Conservation (phyloP, 2,329 filamentous ascomycete species). For the Leptographium lundbergii region DNA sequence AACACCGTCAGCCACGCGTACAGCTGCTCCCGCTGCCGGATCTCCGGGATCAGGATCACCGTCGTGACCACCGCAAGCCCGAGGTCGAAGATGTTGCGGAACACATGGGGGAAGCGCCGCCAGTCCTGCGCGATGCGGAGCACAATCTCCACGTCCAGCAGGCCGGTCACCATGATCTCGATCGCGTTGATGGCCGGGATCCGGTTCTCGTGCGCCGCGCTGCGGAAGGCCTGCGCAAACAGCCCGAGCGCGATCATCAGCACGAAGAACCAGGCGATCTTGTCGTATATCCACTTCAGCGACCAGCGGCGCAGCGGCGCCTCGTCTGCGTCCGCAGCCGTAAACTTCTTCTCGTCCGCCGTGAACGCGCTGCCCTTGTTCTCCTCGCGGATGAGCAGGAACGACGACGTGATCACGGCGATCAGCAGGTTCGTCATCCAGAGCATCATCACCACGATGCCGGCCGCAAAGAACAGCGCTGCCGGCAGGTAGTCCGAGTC, state of each 20-base stretch:
- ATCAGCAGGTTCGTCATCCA: conserved; percentile 94
- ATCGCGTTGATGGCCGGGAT: conserved; percentile 54
- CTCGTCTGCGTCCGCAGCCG: conserved; percentile 25
- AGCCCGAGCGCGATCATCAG: conserved; percentile 67
- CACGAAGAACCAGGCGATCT: conserved; percentile 67
- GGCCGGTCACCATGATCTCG: conserved; percentile 63
- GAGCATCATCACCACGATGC: conserved; percentile 83
- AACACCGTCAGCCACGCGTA: conserved; percentile 90
- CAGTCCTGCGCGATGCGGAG: conserved; percentile 69
- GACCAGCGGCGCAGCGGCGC: conserved; percentile 25
- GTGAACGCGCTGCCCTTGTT: conserved; percentile 91
- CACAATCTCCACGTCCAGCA: conserved; percentile 72
- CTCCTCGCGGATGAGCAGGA: conserved; percentile 95
- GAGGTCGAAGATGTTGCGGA: conserved; percentile 70
- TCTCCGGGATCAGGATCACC: conserved; percentile 73
- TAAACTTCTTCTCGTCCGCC: conserved; percentile 44
- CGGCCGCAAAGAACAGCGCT: conserved; percentile 61
- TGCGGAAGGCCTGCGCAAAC: conserved; percentile 66
- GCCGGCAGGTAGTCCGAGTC: conserved; percentile 83
- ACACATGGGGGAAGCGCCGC: conserved; percentile 63
- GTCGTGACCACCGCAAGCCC: conserved; percentile 68
- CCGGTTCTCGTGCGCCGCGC: conserved; percentile 57
- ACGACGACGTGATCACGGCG: conserved; percentile 95
- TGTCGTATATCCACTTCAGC: conserved; percentile 62
- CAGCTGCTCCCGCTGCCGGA: conserved; percentile 54